Conservation (phyloP, 2,329 filamentous ascomycete genomes). For the Colletotrichum orchidophilum region DNA sequence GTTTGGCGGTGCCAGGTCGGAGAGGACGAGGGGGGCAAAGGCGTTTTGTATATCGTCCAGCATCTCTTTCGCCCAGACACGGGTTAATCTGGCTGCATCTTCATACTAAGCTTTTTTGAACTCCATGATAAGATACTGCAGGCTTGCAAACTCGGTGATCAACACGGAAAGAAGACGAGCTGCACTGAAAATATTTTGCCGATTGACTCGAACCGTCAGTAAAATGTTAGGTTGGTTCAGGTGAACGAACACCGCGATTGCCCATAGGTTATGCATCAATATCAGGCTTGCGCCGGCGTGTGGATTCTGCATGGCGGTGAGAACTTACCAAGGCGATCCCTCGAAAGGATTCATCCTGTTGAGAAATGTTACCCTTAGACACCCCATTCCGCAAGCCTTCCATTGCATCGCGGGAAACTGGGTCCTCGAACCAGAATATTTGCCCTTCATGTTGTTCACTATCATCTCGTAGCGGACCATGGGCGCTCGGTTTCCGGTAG, state of each 20-base stretch:
- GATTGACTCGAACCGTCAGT: background rate
- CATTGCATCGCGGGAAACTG: background rate
- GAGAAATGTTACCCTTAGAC: too few species aligned
- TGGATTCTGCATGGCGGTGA: too few species aligned
- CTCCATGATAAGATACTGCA: background rate
- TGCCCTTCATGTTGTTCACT: conserved; percentile 5
- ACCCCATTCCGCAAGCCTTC: background rate
- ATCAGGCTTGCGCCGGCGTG: background rate
- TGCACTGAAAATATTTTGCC: background rate
- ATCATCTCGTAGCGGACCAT: background rate
- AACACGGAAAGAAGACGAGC: background rate
- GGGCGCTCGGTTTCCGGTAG: background rate
- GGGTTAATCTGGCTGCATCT: background rate
- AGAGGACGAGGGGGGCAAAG: background rate
- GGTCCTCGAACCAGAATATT: background rate
- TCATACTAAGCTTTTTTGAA: background rate
- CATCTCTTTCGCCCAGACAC: background rate
- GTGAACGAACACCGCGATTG: background rate
- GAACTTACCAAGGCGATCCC: too few species aligned
- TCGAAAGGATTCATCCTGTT: too few species aligned
- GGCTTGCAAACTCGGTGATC: background rate
- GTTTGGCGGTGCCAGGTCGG: background rate
- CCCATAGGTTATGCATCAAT: background rate
- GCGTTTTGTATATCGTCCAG: background rate
- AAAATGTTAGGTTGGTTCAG: background rate